Percentiles rank a stretch among this genome's conserved stretches.
Conservation (phyloP, 495 filamentous ascomycete species). For the Lasiosphaeria ovina region DNA sequence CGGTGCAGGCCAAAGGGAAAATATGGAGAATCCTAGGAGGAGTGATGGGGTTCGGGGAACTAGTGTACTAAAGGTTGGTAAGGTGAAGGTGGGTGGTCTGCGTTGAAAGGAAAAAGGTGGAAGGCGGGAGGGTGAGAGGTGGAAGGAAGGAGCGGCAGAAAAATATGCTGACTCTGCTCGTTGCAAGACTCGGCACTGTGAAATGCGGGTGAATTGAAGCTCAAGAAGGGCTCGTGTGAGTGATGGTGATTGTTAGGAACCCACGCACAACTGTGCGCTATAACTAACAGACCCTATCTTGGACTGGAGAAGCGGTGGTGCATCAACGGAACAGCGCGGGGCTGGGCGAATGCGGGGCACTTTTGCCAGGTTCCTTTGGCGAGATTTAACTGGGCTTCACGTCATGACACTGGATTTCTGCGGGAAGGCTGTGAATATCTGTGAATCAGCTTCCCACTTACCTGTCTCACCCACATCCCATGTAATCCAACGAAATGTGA, state of each 20-base stretch:
- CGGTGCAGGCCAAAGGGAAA: too few species aligned
- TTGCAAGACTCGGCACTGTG: not conserved
- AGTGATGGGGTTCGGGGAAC: too few species aligned
- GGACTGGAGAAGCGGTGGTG: conserved; percentile 4
- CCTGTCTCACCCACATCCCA: too few species aligned
- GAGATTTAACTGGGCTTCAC: not conserved
- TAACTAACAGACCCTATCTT: conserved; percentile 26
- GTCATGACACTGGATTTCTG: not conserved
- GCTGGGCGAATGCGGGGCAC: conserved; percentile 20
- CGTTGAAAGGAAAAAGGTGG: not conserved
- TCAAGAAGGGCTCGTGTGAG: not conserved
- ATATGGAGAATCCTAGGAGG: too few species aligned
- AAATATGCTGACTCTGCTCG: not conserved
- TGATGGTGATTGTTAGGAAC: conserved; percentile 3
- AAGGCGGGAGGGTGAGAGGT: not conserved
- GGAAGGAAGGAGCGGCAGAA: not conserved
- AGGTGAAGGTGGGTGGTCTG: too few species aligned
- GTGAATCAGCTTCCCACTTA: not conserved
- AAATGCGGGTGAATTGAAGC: not conserved
- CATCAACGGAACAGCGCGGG: conserved; percentile 1
- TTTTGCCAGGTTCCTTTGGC: not conserved
- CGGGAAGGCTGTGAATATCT: not conserved
- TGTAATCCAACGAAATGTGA: too few species aligned
- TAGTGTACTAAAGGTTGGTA: too few species aligned
- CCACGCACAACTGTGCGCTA: not conserved